Evolutionary conservation across 345 rosid genomes (phyloP), one percentile per base, ranked within the genome.

Genomic region (Syzygium jambos): DNA sequence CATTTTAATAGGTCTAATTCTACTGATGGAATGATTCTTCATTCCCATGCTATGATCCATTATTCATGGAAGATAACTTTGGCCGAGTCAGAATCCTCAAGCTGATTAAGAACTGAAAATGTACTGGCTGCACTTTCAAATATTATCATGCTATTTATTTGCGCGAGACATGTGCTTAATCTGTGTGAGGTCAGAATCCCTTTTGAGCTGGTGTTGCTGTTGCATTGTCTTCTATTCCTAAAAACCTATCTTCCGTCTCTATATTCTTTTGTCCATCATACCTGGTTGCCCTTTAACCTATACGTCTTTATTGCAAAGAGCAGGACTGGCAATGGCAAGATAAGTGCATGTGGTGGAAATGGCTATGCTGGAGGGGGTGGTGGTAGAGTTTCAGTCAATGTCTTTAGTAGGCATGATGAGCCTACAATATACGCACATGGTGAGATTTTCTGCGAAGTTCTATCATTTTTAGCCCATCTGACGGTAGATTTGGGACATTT

Each of bases 311-410:
- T 86, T 94, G 90, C 92, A 89, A 86, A 93, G 93, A 90, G 93
- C 98, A 98, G 99, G 99, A 96, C 92, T 80, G 99, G 99, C 93
- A 87, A 90, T 95, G 99, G 99, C 86, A 87, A 86, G 91, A 94
- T 98, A 86, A 98, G 98, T 91, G 98, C 99, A 29, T 95, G 98
- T 90, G 99, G 99, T 83, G 99, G 99, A 87, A 90, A 92, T 92
- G 99, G 99, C 90, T 96, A 93, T 92, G 99, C 92, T 84, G 99
- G 99, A 88, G 99, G 99, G 43, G 99, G 99, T 56, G 99, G 99
- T 86, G 99, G 99, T 89, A 96, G 99, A 95, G 93, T 96, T 91
- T 91, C 99, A 51, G 98, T 98, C 61, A 92, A 98, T 88, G 89
- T 98, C 89, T 98, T 95, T 91, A 98, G 99, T 91, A 93, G 99